These are phyloP conservation scores for Neurospora sp. DNA, from an alignment of 495 filamentous ascomycete species.

Conservation along the genomic window DNA sequence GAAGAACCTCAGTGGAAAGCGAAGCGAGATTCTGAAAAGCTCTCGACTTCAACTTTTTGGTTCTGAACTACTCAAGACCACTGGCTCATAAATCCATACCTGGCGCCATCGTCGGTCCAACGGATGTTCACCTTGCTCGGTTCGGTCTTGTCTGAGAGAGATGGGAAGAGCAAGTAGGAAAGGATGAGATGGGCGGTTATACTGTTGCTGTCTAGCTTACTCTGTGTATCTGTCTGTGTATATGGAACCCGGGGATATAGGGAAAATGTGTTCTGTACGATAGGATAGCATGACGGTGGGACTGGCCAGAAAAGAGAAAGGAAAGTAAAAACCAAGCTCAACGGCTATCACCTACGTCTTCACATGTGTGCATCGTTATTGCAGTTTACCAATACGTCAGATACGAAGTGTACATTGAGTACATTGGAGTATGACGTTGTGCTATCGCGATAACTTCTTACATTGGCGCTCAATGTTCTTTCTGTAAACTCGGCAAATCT, in stretches of 20 bases:
- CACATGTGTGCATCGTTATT: too few species aligned
- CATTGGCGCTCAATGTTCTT: too few species aligned
- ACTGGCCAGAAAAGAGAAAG: neutral
- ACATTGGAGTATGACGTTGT: too few species aligned
- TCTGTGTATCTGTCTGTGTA: neutral
- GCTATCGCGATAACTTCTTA: too few species aligned
- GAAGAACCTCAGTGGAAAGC: neutral
- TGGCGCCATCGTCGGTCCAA: neutral
- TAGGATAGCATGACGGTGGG: neutral
- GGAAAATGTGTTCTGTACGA: neutral
- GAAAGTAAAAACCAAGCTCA: neutral
- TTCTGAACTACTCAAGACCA: neutral
- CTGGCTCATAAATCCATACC: neutral
- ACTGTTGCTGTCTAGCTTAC: neutral
- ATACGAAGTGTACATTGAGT: too few species aligned
- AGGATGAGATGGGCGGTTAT: neutral
- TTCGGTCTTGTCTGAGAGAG: neutral
- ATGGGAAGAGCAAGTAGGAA: neutral
- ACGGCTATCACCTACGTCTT: neutral
- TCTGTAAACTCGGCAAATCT: too few species aligned
- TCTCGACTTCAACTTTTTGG: neutral
- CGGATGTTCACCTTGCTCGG: neutral
- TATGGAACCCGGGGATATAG: neutral
- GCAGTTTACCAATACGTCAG: too few species aligned
- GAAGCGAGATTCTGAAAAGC: neutral